Evolutionary conservation across 2,329 filamentous ascomycete genomes (phyloP), one percentile per base, ranked within the genome.

Genomic region (Microsporum ferrugineum): DNA sequence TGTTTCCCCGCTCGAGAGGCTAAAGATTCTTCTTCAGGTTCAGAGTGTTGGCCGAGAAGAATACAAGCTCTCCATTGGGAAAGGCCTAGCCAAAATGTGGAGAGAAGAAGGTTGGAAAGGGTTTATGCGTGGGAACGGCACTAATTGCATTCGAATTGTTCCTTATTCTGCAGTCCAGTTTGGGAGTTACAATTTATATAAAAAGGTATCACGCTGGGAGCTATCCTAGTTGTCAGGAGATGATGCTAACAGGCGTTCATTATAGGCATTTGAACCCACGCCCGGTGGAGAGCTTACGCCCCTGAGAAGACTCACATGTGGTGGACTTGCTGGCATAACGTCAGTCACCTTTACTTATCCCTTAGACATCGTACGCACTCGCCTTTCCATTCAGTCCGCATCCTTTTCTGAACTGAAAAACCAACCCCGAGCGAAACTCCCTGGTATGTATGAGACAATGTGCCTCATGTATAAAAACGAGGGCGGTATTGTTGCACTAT

Each of bases 111-210:
- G 94, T 60, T 97, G 91, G 90, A 86, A 85, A 73, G 94, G 94
- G 0, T 95, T 97, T 75, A 95, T 99, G 91, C 85, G 91, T 66
- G 94, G 94, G 59, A 99, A 99, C 73, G 94, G 94, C 65, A 96
- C 91, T 63, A 99, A 99, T 75, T 99, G 94, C 80, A 89, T 99
- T 69, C 89, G 94, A 64, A 99, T 99, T 67, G 90, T 99, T 59
- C 94, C 94, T 3, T 99, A 99, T 75, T 97, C 92, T 57, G 94
- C 94, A 8, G 94, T 97, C 45, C 94, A 99, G 71, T 99, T 99
- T 75, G 92, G 92, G 67, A 95, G 91, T 71, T 99, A 97, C 79
- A 97, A 95, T 73, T 85, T 97, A 67, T 99, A 99, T 77, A 96
- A 95, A 76, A 83, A 85, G 77, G 91, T 95, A 78, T 72, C n/a